Percentiles rank a stretch among this genome's conserved stretches.
Conservation (phyloP, 306 rosid species). For the Astragalus glycyphyllos region DNA sequence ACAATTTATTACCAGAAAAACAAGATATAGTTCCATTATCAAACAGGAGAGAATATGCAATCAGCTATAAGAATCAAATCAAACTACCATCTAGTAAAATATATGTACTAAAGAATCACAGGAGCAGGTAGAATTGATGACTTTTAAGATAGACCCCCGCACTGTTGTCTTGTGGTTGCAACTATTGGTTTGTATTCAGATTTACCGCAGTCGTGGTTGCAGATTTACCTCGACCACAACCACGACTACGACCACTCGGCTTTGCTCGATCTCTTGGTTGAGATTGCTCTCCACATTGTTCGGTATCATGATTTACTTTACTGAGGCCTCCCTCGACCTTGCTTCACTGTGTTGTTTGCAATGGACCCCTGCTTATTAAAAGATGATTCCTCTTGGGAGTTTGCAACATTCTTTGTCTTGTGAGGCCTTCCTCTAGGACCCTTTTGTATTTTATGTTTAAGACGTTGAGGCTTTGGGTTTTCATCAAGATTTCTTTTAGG, state of each 20-base stretch:
- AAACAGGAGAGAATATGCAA: slow-evolving; percentile 9
- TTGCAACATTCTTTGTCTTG: slow-evolving; percentile 22
- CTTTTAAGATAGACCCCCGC: neutral
- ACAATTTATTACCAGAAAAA: slow-evolving; percentile 9
- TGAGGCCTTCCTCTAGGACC: slow-evolving; percentile 43
- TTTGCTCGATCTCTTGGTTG: slow-evolving; percentile 22
- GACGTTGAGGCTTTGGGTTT: neutral
- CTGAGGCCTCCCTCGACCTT: slow-evolving; percentile 40
- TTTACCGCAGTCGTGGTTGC: too few species aligned
- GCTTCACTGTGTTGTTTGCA: slow-evolving; percentile 8
- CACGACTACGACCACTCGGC: neutral
- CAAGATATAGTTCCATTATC: neutral
- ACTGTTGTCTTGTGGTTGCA: neutral
- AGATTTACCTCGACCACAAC: neutral
- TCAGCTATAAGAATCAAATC: slow-evolving; percentile 3
- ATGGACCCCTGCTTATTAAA: slow-evolving; percentile 7
- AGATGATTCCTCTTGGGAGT: neutral
- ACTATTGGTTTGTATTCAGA: neutral
- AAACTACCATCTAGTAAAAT: neutral
- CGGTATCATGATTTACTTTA: neutral
- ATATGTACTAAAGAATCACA: neutral
- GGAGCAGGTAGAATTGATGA: neutral
- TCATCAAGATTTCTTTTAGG: slow-evolving; percentile 1
- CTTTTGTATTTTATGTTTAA: slow-evolving; percentile 11
- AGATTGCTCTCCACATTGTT: neutral